Evolutionary conservation across 1,284 basidiomycete species (phyloP).

Genomic region (Xanthoconium separans): DNA sequence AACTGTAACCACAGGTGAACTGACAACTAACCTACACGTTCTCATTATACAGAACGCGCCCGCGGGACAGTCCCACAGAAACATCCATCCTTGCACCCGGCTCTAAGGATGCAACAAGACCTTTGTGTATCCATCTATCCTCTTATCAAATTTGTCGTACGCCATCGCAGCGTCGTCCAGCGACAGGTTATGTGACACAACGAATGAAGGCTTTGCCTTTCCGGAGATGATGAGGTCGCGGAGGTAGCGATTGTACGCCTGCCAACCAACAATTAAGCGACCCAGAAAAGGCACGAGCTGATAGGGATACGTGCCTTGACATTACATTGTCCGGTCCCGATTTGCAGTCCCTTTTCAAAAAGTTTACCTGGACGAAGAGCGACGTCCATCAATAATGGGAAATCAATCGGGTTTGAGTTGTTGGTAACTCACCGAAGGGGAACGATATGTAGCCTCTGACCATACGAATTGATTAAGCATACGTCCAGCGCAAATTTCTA

Average conservation of each 20-base stretch:
- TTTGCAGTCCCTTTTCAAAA: constrained; percentile 3
- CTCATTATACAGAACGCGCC: background rate
- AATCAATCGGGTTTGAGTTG: background rate
- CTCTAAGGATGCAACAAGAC: constrained; percentile 6
- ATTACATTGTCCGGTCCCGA: constrained; percentile 7
- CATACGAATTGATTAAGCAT: background rate
- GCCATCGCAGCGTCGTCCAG: constrained; percentile 3
- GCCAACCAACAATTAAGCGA: background rate
- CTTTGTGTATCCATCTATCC: constrained; percentile 7
- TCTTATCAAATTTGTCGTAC: constrained; percentile 7
- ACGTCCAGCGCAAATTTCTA: background rate
- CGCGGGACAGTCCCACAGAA: background rate
- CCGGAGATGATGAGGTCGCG: constrained; percentile 5
- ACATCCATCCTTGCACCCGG: background rate
- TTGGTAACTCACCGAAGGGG: constrained; percentile 2
- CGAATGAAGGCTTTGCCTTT: constrained; percentile 3
- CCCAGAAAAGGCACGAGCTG: background rate
- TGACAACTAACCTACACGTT: background rate
- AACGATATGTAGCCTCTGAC: constrained; percentile 5
- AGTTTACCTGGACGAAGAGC: background rate
- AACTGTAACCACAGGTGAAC: background rate
- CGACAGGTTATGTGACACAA: constrained; percentile 2
- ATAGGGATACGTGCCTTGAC: background rate
- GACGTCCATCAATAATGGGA: background rate
- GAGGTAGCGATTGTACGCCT: constrained; percentile 6